Evolutionary conservation across 1,139 yeast genomes (phyloP).

Genomic region (Debaryomyces psychrophilus): DNA sequence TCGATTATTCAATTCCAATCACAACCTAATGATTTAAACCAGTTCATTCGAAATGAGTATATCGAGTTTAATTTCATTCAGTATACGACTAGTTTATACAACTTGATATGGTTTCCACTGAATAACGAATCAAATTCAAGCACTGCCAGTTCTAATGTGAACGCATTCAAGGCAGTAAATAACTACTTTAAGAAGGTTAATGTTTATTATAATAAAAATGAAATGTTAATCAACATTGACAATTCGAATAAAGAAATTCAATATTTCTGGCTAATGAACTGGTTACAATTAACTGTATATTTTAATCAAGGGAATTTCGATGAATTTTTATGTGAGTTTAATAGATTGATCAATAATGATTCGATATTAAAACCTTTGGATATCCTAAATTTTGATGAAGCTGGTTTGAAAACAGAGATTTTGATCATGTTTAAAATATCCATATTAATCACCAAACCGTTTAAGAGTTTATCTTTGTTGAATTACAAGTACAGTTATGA

Average conservation of each 20-base stretch:
- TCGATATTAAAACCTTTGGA: conserved; percentile 12
- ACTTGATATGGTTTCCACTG: conserved; percentile 25
- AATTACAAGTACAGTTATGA: conserved; percentile 1
- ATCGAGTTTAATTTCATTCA: conserved; percentile 33
- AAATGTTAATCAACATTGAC: conserved; percentile 16
- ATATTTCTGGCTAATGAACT: conserved; percentile 27
- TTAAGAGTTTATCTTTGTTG: conserved; percentile 29
- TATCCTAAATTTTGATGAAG: conserved; percentile 9
- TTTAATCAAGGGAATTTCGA: conserved; percentile 31
- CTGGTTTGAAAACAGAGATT: conserved; percentile 24
- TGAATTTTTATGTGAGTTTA: conserved; percentile 29
- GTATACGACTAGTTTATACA: conserved; percentile 25
- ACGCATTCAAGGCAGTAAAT: conserved; percentile 21
- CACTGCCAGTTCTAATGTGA: not conserved
- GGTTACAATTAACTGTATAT: conserved; percentile 25
- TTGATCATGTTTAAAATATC: conserved; percentile 31
- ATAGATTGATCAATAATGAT: conserved; percentile 17
- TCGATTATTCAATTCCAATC: conserved; percentile 27
- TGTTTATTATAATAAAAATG: conserved; percentile 29
- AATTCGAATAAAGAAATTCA: conserved; percentile 19
- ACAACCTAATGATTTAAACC: conserved; percentile 26
- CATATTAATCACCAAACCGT: conserved; percentile 32
- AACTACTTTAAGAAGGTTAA: conserved; percentile 25
- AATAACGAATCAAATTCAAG: conserved; percentile 3
- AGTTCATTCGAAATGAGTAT: conserved; percentile 26